These are phyloP conservation scores for Coccomyxa sp. DNA, from an alignment of 139 green algal genomes.

Conservation along the genomic window DNA sequence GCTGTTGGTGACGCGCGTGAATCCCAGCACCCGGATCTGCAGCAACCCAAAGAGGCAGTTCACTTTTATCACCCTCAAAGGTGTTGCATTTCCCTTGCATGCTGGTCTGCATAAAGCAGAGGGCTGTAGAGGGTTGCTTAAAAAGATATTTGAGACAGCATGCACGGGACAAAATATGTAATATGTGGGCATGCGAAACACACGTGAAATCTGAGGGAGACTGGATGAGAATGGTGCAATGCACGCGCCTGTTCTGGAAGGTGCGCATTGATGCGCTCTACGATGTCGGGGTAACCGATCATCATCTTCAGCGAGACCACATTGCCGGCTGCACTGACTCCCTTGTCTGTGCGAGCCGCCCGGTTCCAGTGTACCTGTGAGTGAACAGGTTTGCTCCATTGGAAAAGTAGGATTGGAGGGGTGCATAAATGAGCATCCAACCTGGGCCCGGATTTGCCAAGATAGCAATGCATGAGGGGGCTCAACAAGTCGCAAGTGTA, in stretches of 20 bases:
- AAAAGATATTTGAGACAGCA: too few species aligned
- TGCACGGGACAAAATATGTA: too few species aligned
- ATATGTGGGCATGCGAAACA: too few species aligned
- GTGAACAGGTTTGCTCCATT: background rate
- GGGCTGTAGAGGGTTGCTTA: too few species aligned
- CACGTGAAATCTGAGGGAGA: too few species aligned
- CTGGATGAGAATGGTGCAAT: background rate
- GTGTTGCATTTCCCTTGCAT: background rate
- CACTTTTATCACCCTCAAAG: background rate
- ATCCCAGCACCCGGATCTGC: slow-evolving; percentile 71
- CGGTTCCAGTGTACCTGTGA: slow-evolving; percentile 79
- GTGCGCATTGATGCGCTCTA: slow-evolving; percentile 73
- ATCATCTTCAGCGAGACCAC: slow-evolving; percentile 57
- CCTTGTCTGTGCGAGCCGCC: slow-evolving; percentile 95
- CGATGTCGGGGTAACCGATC: slow-evolving; percentile 25
- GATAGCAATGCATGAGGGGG: background rate
- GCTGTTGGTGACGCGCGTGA: slow-evolving; percentile 71
- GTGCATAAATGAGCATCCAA: background rate
- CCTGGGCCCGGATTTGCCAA: too few species aligned
- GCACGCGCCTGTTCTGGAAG: slow-evolving; percentile 50
- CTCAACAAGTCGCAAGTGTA: slow-evolving; percentile 14
- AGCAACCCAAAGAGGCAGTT: background rate
- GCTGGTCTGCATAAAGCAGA: too few species aligned
- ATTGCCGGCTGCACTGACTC: slow-evolving; percentile 85
- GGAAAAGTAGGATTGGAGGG: background rate